Evolutionary conservation across 352 stramenopile species (phyloP).

Genomic region (Achlya hypogyna): DNA sequence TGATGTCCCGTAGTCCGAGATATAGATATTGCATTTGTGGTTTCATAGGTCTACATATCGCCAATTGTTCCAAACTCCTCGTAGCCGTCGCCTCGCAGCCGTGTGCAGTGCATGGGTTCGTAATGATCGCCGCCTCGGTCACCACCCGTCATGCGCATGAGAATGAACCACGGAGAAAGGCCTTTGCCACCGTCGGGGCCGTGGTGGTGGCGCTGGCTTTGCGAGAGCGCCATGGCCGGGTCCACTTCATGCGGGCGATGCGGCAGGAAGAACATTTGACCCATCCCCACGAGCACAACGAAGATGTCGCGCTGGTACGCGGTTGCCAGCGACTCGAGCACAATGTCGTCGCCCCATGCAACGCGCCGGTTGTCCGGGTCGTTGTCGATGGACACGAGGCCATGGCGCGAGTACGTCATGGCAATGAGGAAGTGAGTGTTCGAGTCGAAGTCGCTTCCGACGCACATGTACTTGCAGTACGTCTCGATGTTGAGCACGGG

Average conservation of each 20-base stretch:
- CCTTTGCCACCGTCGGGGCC: slow-evolving; percentile 42
- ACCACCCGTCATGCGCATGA: slow-evolving; percentile 79
- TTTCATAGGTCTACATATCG: slow-evolving; percentile 28
- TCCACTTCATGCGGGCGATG: slow-evolving; percentile 38
- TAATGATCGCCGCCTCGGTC: slow-evolving; percentile 82
- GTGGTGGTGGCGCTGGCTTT: not conserved
- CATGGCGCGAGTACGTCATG: slow-evolving; percentile 68
- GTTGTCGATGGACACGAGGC: slow-evolving; percentile 73
- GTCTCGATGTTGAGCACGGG: slow-evolving; percentile 60
- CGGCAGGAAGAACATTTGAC: slow-evolving; percentile 84
- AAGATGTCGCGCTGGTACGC: slow-evolving; percentile 85
- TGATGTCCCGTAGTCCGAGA: too few species aligned
- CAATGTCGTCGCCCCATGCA: slow-evolving; percentile 82
- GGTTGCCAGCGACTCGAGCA: slow-evolving; percentile 73
- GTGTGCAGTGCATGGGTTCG: slow-evolving; percentile 79
- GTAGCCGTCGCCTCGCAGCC: slow-evolving; percentile 73
- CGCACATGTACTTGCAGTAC: slow-evolving; percentile 82
- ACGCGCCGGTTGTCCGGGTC: slow-evolving; percentile 67
- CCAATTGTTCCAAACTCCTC: slow-evolving; percentile 76
- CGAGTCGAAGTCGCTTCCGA: slow-evolving; percentile 42
- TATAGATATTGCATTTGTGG: too few species aligned
- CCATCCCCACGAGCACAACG: slow-evolving; percentile 76
- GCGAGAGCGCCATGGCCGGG: slow-evolving; percentile 1
- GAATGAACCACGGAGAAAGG: slow-evolving; percentile 75
- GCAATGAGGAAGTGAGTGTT: slow-evolving; percentile 74